Conservation (phyloP, 75 land plant genomes). For the Sequoia sempervirens region DNA sequence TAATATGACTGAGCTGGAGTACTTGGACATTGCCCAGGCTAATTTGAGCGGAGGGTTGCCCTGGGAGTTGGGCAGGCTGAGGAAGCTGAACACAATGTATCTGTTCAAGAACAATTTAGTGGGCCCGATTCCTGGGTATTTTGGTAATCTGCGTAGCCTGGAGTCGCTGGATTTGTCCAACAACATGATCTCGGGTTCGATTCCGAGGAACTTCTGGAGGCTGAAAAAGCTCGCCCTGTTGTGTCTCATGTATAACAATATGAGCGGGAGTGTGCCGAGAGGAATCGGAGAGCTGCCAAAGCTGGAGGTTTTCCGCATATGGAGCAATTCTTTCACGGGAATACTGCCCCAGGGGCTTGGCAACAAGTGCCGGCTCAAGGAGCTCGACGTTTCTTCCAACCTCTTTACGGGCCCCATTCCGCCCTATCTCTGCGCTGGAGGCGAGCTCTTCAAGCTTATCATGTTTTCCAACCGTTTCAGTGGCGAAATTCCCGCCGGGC, state of each 20-base stretch:
- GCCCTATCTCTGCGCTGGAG: slow-evolving; percentile 39
- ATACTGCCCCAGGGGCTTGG: slow-evolving; percentile 55
- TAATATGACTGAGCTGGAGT: slow-evolving; percentile 31
- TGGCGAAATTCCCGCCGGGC: slow-evolving; percentile 32
- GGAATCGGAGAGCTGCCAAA: slow-evolving; percentile 55
- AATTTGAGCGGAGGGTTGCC: slow-evolving; percentile 59
- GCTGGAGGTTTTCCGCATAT: slow-evolving; percentile 43
- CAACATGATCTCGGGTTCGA: slow-evolving; percentile 47
- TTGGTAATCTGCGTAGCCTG: slow-evolving; percentile 27
- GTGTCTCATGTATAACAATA: slow-evolving; percentile 51
- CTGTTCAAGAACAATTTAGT: slow-evolving; percentile 60
- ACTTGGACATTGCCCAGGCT: slow-evolving; percentile 51
- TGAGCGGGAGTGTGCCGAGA: slow-evolving; percentile 59
- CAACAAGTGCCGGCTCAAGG: slow-evolving; percentile 23
- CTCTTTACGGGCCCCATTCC: slow-evolving; percentile 68
- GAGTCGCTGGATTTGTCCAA: slow-evolving; percentile 48
- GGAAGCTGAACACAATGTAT: slow-evolving; percentile 34
- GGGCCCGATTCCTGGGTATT: slow-evolving; percentile 49
- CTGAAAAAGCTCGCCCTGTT: slow-evolving; percentile 34
- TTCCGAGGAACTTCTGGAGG: slow-evolving; percentile 33
- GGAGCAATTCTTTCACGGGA: slow-evolving; percentile 74
- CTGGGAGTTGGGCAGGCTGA: slow-evolving; percentile 45
- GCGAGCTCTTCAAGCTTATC: slow-evolving; percentile 45
- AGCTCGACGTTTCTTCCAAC: slow-evolving; percentile 66
- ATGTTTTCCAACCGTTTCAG: slow-evolving; percentile 53